Evolutionary conservation across 73 alveolate species (phyloP), one percentile per base, ranked within the genome.

Genomic region (Paramecium biaurelia): DNA sequence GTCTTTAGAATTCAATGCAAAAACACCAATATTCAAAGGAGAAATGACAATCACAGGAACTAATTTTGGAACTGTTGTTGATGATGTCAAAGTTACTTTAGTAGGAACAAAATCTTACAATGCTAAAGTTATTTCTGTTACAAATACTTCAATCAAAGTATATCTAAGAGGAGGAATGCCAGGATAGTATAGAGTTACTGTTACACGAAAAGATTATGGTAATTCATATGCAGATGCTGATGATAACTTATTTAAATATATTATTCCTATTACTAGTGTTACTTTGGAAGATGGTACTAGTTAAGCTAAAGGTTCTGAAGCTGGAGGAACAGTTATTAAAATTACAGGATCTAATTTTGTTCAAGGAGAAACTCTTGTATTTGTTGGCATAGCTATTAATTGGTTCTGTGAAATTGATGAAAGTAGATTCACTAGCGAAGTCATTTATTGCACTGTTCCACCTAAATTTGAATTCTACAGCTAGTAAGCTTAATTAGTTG

Each of bases 81-180:
- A 32, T 24, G 72, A 41, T 30, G 5, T 43, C n/a, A 79, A 21
- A 24, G 74, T 79, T 11, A 42, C 37, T 11, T 14, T 79, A 0
- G 49, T 43, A 2, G 56, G 45, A 38, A 24, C 47, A 2, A 79
- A 79, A 47, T 37, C 90, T 0, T 79, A 79, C 26, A 34, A 79
- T 79, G 70, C 76, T 18, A 26, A 23, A 43, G 45, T 45, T n/a
- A 45, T 45, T 10, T 23, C 45, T 18, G 32, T 45, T 5, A 42
- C 70, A n/a, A 76, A 47, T 24, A 79, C 42, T 43, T 32, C 47
- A 43, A 42, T 79, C 9, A 7, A 10, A 24, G 70, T 38, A 2
- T 79, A 47, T 26, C 26, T 79, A 43, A 79, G 90, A 79, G 90
- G 90, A 23, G 90, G 90, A 79, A 79, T 79, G 90, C 90, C 90